These are phyloP conservation scores for Waltergamsia citrina DNA, from an alignment of 2,329 filamentous ascomycete species.

Conservation along the genomic window DNA sequence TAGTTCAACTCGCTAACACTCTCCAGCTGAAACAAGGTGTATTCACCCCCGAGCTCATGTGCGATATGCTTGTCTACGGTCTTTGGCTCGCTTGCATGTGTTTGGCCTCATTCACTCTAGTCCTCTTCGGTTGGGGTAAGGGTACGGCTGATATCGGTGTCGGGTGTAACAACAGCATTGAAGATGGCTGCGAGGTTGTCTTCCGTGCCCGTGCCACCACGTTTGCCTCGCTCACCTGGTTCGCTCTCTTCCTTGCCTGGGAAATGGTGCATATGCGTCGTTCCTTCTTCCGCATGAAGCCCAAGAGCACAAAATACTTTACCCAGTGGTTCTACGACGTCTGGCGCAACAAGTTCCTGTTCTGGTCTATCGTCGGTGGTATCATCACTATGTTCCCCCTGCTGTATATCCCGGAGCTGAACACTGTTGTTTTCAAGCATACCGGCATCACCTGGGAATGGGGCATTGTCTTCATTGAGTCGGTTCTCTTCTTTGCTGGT, in stretches of 20 bases:
- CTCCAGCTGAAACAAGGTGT: conserved; percentile 38
- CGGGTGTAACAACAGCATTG: conserved; percentile 49
- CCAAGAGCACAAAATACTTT: conserved; percentile 47
- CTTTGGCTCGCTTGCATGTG: conserved; percentile 57
- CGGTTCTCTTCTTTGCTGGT: conserved; percentile 46
- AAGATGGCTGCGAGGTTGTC: conserved; percentile 42
- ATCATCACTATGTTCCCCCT: conserved; percentile 36
- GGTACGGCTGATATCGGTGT: conserved; percentile 40
- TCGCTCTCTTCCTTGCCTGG: conserved; percentile 66
- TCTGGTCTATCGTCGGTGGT: conserved; percentile 44
- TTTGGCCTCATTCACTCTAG: conserved; percentile 39
- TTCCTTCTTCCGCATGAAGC: conserved; percentile 65
- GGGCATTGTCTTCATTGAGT: conserved; percentile 45
- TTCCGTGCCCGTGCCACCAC: conserved; percentile 64
- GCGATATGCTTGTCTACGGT: conserved; percentile 59
- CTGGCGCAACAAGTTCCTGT: conserved; percentile 64
- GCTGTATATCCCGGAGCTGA: conserved; percentile 50
- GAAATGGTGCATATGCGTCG: conserved; percentile 63
- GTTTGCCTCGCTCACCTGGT: conserved; percentile 66
- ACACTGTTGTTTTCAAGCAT: conserved; percentile 48
- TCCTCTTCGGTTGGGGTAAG: conserved; percentile 39
- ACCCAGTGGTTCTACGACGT: conserved; percentile 58
- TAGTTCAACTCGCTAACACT: neutral
- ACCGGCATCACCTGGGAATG: conserved; percentile 51
- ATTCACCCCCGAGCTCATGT: conserved; percentile 54